Conservation (phyloP, 73 alveolate species). For the Paramecium primaurelia region DNA sequence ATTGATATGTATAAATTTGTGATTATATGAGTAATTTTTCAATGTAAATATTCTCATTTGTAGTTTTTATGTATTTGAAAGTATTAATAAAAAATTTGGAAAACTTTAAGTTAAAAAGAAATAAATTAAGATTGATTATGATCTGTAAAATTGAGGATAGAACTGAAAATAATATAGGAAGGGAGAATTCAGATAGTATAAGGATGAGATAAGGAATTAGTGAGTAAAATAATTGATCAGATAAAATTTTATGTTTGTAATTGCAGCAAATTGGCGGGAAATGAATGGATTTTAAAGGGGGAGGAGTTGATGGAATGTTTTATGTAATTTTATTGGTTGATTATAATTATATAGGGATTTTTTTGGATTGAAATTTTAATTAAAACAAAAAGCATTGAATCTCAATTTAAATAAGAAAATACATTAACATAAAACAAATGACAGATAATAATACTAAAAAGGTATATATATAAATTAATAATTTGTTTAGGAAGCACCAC, state of each 20-base stretch:
- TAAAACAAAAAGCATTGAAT: constrained; percentile 18
- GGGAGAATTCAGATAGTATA: background rate
- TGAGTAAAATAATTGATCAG: background rate
- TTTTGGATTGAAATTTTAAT: constrained; percentile 1
- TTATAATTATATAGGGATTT: background rate
- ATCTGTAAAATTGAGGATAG: background rate
- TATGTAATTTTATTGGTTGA: constrained; percentile 5
- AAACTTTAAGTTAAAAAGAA: background rate
- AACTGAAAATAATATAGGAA: background rate
- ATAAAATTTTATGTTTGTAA: background rate
- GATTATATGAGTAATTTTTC: background rate
- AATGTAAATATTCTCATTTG: background rate
- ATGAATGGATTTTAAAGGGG: background rate
- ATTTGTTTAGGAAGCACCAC: constrained; percentile 51
- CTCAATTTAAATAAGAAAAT: constrained; percentile 37
- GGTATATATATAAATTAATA: constrained; percentile 9
- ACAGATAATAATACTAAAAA: constrained; percentile 36
- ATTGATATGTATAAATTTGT: background rate
- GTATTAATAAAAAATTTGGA: background rate
- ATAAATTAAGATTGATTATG: background rate
- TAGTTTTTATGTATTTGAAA: background rate
- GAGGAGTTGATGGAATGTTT: background rate
- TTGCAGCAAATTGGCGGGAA: background rate
- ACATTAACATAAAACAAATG: constrained; percentile 25
- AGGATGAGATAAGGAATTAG: background rate